Base-by-base conservation (phyloP, 2,329 filamentous ascomycete genomes). In the Aureobasidium sp. region DNA sequence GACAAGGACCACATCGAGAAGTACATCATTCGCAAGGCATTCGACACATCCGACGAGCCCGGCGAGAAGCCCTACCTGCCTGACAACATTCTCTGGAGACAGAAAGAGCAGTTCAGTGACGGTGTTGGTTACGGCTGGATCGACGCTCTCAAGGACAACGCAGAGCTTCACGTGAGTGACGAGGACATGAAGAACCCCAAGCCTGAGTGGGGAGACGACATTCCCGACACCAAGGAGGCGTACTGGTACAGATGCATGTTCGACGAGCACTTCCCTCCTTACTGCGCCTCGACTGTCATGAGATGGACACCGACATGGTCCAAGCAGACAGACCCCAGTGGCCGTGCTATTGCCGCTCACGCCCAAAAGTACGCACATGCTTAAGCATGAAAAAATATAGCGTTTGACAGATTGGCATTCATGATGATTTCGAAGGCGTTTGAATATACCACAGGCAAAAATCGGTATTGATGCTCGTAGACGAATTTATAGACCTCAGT, bases 231-330 rank as follows among this genome's bases (percentile, higher is more conserved):
- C 72, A 99, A 99, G 84, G 94, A 99, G 79, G 94, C 91, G 78
- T 92, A 96, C 83, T 99, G 94, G 94, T 99, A 99, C 80, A 88
- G 94, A 70, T 83, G 80, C 75, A 97, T 99, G 93, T 99, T 97
- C 74, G 94, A 99, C 76, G 93, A 99, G 83, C 93, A 95, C 78
- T 99, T 97, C 84, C 94, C 94, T 51, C 84, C 87, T 62, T 87
- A 87, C 72, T 97, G 93, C 74, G 95, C 94, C 9, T 87, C 85
- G 64, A 99, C 94, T 8, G 94, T 99, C 60, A 89, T 90, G 89
- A 84, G 94, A 72, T 99, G 94, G 95, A 91, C 90, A 62, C 94
- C 94, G 32, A 99, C 90, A 41, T 99, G 94, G 94, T 96, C 90
- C 62, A 89, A 96, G 76, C 91, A 97, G 84, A 90, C 86, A 29